Conservation (phyloP, 2,329 filamentous ascomycete species). For the Lasiodiplodia gonubiensis region DNA sequence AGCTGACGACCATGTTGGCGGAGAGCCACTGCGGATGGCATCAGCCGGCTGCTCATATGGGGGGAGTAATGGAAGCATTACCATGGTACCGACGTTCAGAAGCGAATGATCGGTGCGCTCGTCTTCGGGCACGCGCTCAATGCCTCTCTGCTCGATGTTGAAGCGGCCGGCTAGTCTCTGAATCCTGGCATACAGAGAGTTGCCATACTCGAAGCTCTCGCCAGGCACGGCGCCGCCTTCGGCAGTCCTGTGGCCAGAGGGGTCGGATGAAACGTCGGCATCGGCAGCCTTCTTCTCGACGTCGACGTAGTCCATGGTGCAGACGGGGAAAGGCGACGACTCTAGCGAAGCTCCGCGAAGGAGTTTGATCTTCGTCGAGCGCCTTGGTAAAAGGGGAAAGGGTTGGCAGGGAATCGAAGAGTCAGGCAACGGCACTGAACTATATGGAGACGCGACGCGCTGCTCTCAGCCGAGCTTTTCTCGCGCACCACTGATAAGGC, state of each 20-base stretch:
- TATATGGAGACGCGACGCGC: background rate
- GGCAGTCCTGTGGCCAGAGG: slow-evolving; percentile 32
- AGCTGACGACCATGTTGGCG: slow-evolving; percentile 78
- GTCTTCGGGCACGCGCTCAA: slow-evolving; percentile 74
- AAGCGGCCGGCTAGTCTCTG: slow-evolving; percentile 69
- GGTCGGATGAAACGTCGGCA: slow-evolving; percentile 36
- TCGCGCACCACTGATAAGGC: slow-evolving; percentile 24
- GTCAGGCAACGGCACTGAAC: background rate
- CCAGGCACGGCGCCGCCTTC: slow-evolving; percentile 60
- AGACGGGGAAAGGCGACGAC: background rate
- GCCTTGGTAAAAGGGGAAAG: background rate
- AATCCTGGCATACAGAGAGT: slow-evolving; percentile 61
- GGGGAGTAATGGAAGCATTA: slow-evolving; percentile 48
- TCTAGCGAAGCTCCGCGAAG: slow-evolving; percentile 28
- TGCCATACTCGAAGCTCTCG: slow-evolving; percentile 64
- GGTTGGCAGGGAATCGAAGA: slow-evolving; percentile 1
- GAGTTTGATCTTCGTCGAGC: slow-evolving; percentile 29
- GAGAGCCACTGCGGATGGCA: slow-evolving; percentile 67
- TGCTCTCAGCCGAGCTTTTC: slow-evolving; percentile 19
- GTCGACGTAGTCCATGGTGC: slow-evolving; percentile 31
- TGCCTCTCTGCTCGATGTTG: slow-evolving; percentile 75
- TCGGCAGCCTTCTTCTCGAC: slow-evolving; percentile 37
- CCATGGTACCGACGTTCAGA: slow-evolving; percentile 73
- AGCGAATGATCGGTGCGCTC: slow-evolving; percentile 70
- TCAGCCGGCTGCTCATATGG: slow-evolving; percentile 1